Conservation (phyloP, 495 filamentous ascomycete genomes). For the Apiosordaria backusii region DNA sequence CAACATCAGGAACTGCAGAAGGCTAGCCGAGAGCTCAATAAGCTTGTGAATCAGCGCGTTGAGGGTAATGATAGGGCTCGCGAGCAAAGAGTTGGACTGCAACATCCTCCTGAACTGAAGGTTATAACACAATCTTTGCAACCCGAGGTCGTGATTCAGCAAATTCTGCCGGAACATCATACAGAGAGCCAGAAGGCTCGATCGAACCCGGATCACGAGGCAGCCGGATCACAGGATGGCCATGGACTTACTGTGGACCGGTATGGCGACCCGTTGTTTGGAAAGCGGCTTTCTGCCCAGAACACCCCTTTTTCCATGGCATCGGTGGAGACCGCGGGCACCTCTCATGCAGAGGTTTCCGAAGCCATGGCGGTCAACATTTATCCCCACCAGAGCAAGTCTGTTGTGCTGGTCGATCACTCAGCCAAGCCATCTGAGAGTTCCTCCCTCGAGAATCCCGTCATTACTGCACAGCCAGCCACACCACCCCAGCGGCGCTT, state of each 20-base stretch:
- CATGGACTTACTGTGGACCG: slow-evolving; percentile 40
- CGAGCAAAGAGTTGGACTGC: background rate
- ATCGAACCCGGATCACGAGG: slow-evolving; percentile 5
- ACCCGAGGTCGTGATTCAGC: slow-evolving; percentile 21
- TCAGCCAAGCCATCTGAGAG: slow-evolving; percentile 43
- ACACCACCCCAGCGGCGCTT: slow-evolving; percentile 46
- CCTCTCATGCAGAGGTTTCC: slow-evolving; percentile 56
- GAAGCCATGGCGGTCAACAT: slow-evolving; percentile 81
- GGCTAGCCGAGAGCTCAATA: slow-evolving; percentile 28
- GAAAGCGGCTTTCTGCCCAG: slow-evolving; percentile 49
- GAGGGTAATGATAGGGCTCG: background rate
- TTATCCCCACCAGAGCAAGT: slow-evolving; percentile 83
- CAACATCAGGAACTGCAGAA: slow-evolving; percentile 31
- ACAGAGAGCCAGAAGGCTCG: slow-evolving; percentile 5
- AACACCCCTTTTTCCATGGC: slow-evolving; percentile 57
- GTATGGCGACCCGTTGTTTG: slow-evolving; percentile 54
- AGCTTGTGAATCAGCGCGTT: slow-evolving; percentile 21
- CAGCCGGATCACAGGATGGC: slow-evolving; percentile 19
- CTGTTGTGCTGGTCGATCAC: slow-evolving; percentile 73
- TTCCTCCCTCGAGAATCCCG: slow-evolving; percentile 35
- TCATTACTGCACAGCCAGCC: slow-evolving; percentile 30
- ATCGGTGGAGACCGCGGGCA: slow-evolving; percentile 54
- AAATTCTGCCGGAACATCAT: slow-evolving; percentile 33
- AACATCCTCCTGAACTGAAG: background rate
- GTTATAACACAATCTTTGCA: background rate